phyloP scores from a whole-genome alignment of 73 alveolate genomes.

The Tetrahymena borealis region DNA sequence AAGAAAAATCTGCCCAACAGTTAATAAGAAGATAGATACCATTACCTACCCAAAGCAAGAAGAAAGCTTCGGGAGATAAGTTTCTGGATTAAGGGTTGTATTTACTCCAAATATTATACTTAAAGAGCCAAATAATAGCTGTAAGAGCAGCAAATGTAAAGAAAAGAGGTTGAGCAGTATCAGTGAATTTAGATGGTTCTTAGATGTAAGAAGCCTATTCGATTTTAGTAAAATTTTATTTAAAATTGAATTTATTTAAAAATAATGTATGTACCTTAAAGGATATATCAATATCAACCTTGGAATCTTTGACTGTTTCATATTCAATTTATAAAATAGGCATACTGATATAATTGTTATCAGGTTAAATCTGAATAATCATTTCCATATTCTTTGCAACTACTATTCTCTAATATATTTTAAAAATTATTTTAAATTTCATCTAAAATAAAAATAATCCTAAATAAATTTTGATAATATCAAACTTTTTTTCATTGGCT shows the following conservation, averaged over 20 bases:
- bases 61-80: constrained; percentile 34
- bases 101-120: constrained; percentile 69
- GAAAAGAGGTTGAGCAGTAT: background rate
- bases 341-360: background rate
- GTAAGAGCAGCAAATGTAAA: background rate
- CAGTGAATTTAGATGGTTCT: background rate
- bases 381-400: background rate
- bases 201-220: background rate
- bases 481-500: background rate
- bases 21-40: constrained; percentile 50
- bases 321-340: background rate
- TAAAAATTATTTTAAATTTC: background rate
- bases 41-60: constrained; percentile 30
- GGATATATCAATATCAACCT: background rate
- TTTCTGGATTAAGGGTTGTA: constrained; percentile 55
- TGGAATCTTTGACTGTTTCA: background rate
- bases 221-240: too few species aligned
- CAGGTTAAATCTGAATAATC: background rate
- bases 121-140: constrained; percentile 44
- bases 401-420: background rate
- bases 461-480: background rate
- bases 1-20: constrained; percentile 66
- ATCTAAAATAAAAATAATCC: background rate
- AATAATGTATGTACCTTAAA: too few species aligned
- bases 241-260: too few species aligned